Evolutionary conservation across 1,284 basidiomycete species (phyloP), one percentile per base, ranked within the genome.

Genomic region (Psilocybe mexicana): DNA sequence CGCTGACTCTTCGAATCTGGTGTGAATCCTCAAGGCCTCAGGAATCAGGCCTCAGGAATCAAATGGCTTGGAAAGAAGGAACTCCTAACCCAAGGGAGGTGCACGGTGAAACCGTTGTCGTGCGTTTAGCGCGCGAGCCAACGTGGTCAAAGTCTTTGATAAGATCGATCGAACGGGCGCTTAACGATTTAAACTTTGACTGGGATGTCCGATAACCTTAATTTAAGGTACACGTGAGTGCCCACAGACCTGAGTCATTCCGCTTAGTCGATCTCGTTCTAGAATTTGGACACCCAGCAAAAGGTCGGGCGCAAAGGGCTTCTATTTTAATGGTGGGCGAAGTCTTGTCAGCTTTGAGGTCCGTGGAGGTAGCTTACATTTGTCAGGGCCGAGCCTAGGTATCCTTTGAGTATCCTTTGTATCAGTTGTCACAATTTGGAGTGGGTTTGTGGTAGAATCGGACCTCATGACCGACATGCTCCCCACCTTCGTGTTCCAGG

Each of bases 81-180:
- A 18, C 18, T 18, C 18, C 18, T 18, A 18, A 18, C 18, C 18
- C 18, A 18, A 18, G 18, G 18, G 18, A 18, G 18, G 18, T 18
- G 18, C 18, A 18, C 18, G 18, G 18, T 18, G 18, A 18, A 18
- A 7, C 45, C 45, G 24, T 26, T 26, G 18, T 18, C 18, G 18
- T 18, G 18, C 48, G 33, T 36, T 23, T n/a, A 2, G 14, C 12
- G 23, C 6, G 11, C 5, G 30, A n/a, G 5, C 14, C 36, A 33
- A 50, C 33, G 23, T 10, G 48, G 18, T 50, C 44, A 33, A 30
- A 28, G 18, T 18, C 18, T 18, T 18, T 18, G 2, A 12, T 11
- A 6, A 50, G 48, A 50, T 50, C 48, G 48, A 50, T 50, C 45
- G 24, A 25, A 28, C 28, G 45, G 45, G 45, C 45, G 45, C 25